Evolutionary conservation across 2,329 filamentous ascomycete species (phyloP).

Genomic region (Colletotrichum scovillei): DNA sequence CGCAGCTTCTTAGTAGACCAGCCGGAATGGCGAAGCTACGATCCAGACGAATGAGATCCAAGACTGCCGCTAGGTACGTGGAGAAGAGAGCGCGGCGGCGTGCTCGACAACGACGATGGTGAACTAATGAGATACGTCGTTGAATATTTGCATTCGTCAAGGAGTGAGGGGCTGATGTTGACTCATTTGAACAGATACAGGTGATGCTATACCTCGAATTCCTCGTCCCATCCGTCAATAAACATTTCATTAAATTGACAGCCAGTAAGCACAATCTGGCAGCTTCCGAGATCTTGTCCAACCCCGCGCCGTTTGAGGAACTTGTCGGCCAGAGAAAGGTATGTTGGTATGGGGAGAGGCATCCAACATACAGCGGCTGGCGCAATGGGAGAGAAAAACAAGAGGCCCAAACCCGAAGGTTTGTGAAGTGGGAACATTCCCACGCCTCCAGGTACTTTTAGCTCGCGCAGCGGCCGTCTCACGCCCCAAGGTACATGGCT

Average conservation of each 20-base stretch:
- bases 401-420: neutral
- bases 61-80: neutral
- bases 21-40: conserved; percentile 21
- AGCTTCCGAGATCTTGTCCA: neutral
- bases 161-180: neutral
- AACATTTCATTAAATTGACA: neutral
- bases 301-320: neutral
- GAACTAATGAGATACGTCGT: conserved; percentile 14
- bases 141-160: conserved; percentile 23
- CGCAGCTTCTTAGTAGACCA: neutral
- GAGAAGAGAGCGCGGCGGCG: conserved; percentile 13
- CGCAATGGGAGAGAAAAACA: neutral
- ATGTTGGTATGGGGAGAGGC: neutral
- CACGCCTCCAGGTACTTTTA: conserved; percentile 33
- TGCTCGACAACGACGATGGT: conserved; percentile 3
- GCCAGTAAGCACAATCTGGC: neutral
- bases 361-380: neutral
- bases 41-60: conserved; percentile 21
- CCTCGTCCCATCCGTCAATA: neutral
- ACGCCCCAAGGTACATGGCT: conserved; percentile 21
- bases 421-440: conserved; percentile 8
- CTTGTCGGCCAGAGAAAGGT: neutral
- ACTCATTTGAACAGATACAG: neutral
- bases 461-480: conserved; percentile 10
- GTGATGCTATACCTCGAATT: neutral